Evolutionary conservation across 495 filamentous ascomycete genomes (phyloP).

Genomic region (Aspergillus nidulans): DNA sequence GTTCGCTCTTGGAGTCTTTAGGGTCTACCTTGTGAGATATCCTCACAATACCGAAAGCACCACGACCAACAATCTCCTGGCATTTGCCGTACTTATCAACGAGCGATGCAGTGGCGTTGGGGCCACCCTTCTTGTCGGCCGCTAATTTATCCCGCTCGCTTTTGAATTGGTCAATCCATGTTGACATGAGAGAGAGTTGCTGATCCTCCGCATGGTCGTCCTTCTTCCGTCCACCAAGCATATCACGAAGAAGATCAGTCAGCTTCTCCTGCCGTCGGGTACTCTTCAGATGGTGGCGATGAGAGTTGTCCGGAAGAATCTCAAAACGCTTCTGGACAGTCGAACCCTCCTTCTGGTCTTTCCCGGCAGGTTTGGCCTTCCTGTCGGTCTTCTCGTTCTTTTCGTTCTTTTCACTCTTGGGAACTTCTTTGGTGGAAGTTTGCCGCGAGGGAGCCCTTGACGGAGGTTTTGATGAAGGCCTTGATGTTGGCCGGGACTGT

Average conservation of each 20-base stretch:
- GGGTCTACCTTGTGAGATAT: slow-evolving; percentile 96
- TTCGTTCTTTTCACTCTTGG: slow-evolving; percentile 9
- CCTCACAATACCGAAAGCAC: slow-evolving; percentile 94
- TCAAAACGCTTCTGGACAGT: slow-evolving; percentile 55
- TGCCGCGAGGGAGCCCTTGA: slow-evolving; percentile 40
- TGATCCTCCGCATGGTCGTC: slow-evolving; percentile 63
- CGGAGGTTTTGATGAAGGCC: slow-evolving; percentile 35
- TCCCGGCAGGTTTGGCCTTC: slow-evolving; percentile 29
- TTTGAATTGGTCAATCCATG: slow-evolving; percentile 92
- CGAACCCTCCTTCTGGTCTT: slow-evolving; percentile 41
- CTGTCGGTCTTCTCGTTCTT: slow-evolving; percentile 14
- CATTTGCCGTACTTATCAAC: slow-evolving; percentile 99
- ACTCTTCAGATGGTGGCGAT: slow-evolving; percentile 82
- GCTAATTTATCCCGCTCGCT: slow-evolving; percentile 76
- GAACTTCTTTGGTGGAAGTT: slow-evolving; percentile 33
- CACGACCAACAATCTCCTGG: slow-evolving; percentile 95
- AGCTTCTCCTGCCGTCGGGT: slow-evolving; percentile 92
- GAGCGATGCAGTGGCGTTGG: slow-evolving; percentile 73
- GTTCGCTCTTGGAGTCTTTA: slow-evolving; percentile 72
- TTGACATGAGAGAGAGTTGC: slow-evolving; percentile 88
- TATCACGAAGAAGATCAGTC: slow-evolving; percentile 80
- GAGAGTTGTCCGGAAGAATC: slow-evolving; percentile 55
- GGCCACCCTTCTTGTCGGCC: slow-evolving; percentile 69
- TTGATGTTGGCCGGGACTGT: slow-evolving; percentile 32
- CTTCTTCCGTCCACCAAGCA: slow-evolving; percentile 70